A percentile compares a stretch with the other conserved stretches of the same genome.
Evolutionary conservation across 1,139 yeast genomes (phyloP).

Genomic region (Geotrichum aggregatum): DNA sequence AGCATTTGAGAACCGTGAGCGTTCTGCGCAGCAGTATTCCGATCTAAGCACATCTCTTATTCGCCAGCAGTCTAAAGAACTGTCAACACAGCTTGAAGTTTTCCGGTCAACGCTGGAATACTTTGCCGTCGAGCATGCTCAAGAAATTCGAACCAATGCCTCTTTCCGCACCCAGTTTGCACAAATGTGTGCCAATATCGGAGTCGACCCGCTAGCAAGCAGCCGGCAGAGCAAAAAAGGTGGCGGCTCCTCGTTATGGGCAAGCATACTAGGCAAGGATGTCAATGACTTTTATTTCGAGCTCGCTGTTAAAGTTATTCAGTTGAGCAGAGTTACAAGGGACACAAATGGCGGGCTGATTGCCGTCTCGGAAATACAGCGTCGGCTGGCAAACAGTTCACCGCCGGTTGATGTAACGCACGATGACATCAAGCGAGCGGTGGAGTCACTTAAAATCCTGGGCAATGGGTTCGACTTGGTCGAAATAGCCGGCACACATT

Average conservation of each 20-base stretch:
- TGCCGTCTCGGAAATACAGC: constrained; percentile 54
- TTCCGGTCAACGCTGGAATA: constrained; percentile 40
- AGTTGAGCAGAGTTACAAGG: constrained; percentile 65
- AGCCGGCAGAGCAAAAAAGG: constrained; percentile 36
- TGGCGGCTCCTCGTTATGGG: constrained; percentile 41
- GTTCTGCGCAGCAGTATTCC: constrained; percentile 36
- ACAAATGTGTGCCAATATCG: constrained; percentile 69
- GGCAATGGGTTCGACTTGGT: constrained; percentile 49
- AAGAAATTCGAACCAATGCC: constrained; percentile 59
- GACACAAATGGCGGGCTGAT: constrained; percentile 78
- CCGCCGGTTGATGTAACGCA: constrained; percentile 40
- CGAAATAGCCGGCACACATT: constrained; percentile 40
- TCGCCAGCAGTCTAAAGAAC: constrained; percentile 36
- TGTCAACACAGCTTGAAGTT: constrained; percentile 39
- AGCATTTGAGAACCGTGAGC: constrained; percentile 39
- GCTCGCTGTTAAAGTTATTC: constrained; percentile 67
- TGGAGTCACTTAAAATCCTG: constrained; percentile 42
- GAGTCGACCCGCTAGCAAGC: constrained; percentile 72
- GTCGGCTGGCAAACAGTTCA: constrained; percentile 36
- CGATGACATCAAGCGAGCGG: constrained; percentile 50
- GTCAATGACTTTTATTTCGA: constrained; percentile 60
- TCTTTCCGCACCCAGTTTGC: constrained; percentile 68
- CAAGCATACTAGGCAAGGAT: constrained; percentile 39
- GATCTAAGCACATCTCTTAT: constrained; percentile 36
- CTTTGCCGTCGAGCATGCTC: constrained; percentile 50